phyloP scores from a whole-genome alignment of 1,139 yeast genomes.

The Suhomyces coccinellae region DNA sequence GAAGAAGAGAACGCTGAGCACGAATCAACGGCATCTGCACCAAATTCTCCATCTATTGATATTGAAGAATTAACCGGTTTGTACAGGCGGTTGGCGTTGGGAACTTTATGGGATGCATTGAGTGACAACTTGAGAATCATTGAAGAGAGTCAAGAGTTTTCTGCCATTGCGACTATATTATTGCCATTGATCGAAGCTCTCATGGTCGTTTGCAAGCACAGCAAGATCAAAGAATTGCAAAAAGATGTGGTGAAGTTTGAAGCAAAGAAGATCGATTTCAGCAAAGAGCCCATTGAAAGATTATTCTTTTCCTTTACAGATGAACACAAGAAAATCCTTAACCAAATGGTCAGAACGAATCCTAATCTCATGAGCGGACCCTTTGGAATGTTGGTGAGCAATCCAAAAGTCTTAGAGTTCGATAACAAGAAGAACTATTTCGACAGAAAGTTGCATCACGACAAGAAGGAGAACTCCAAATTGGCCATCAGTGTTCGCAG shows the following conservation, averaged over 20 bases:
- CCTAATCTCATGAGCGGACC: slow-evolving; percentile 97
- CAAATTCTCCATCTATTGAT: slow-evolving; percentile 19
- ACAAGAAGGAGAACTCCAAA: slow-evolving; percentile 45
- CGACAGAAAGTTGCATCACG: slow-evolving; percentile 64
- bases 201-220: slow-evolving; percentile 93
- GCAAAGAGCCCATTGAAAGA: slow-evolving; percentile 74
- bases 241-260: slow-evolving; percentile 63
- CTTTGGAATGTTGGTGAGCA: slow-evolving; percentile 83
- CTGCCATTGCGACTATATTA: slow-evolving; percentile 76
- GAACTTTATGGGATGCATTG: slow-evolving; percentile 82
- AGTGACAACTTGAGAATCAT: slow-evolving; percentile 71
- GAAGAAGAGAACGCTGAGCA: slow-evolving; percentile 1
- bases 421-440: slow-evolving; percentile 91
- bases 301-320: slow-evolving; percentile 87
- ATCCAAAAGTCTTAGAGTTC: slow-evolving; percentile 88
- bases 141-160: slow-evolving; percentile 47
- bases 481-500: slow-evolving; percentile 73
- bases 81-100: slow-evolving; percentile 69
- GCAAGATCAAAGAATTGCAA: slow-evolving; percentile 66
- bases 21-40: neutral
- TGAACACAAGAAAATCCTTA: slow-evolving; percentile 83
- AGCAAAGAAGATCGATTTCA: slow-evolving; percentile 61
- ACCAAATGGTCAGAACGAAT: slow-evolving; percentile 88
- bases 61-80: slow-evolving; percentile 55
- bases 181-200: slow-evolving; percentile 87